phyloP scores from a whole-genome alignment of 2,329 filamentous ascomycete species.

The Aspergillus hiratsukae region DNA sequence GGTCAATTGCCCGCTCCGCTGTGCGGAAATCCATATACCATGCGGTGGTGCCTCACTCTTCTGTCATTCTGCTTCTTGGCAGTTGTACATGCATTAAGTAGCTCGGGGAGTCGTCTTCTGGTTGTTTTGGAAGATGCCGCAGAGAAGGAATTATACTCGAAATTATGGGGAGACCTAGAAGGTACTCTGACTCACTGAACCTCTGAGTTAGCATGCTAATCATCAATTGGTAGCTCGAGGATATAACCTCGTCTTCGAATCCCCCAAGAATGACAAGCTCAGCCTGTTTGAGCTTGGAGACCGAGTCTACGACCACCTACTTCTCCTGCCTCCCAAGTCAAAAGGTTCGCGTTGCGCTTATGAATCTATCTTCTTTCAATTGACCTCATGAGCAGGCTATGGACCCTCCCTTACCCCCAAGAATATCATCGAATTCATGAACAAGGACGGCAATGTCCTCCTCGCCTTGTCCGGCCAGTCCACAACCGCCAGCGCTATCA shows the following conservation, averaged over 20 bases:
- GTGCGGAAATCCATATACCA: slow-evolving; percentile 44
- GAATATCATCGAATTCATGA: slow-evolving; percentile 83
- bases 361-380: slow-evolving; percentile 13
- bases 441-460: slow-evolving; percentile 86
- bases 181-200: slow-evolving; percentile 26
- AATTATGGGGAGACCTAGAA: slow-evolving; percentile 57
- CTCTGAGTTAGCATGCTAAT: slow-evolving; percentile 11
- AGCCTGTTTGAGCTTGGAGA: slow-evolving; percentile 81
- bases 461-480: slow-evolving; percentile 72
- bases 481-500: slow-evolving; percentile 66
- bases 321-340: slow-evolving; percentile 81
- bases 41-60: slow-evolving; percentile 72
- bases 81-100: slow-evolving; percentile 65
- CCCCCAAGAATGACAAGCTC: slow-evolving; percentile 73
- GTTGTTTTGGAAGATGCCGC: slow-evolving; percentile 78
- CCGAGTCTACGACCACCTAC: slow-evolving; percentile 82
- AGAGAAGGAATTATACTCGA: slow-evolving; percentile 78
- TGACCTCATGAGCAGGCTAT: slow-evolving; percentile 56
- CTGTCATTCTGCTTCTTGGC: slow-evolving; percentile 59
- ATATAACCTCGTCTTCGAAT: slow-evolving; percentile 74
- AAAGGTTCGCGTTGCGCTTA: slow-evolving; percentile 59
- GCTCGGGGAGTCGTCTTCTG: slow-evolving; percentile 72
- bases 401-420: slow-evolving; percentile 85
- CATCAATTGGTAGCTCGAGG: slow-evolving; percentile 61
- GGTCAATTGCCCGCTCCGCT: slow-evolving; percentile 24